phyloP scores from a whole-genome alignment of 768 basidiomycete genomes.

The Tricholoma saponaceum region DNA sequence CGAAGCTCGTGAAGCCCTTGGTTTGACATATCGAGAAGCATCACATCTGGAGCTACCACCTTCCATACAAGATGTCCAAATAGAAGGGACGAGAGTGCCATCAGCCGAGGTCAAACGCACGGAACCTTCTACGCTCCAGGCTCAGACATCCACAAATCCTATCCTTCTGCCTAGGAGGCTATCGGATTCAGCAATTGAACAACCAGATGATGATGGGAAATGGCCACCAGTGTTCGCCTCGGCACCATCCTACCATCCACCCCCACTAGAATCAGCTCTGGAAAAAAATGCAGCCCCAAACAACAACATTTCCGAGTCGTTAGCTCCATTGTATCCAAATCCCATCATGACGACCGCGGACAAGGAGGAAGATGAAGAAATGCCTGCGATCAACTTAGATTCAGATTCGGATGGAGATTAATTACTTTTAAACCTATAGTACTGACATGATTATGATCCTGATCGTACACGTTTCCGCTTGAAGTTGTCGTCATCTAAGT shows the following conservation, averaged over 20 bases:
- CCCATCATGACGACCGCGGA: not conserved
- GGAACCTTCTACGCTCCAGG: not conserved
- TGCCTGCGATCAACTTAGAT: slow-evolving; percentile 74
- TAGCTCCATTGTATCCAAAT: slow-evolving; percentile 1
- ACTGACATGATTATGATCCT: not conserved
- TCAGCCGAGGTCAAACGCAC: not conserved
- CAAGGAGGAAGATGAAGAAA: slow-evolving; percentile 53
- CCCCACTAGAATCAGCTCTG: not conserved
- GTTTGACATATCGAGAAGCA: slow-evolving; percentile 20
- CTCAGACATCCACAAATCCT: not conserved
- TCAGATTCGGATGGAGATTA: slow-evolving; percentile 71
- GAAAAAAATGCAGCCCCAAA: not conserved
- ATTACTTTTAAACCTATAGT: not conserved
- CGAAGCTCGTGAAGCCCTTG: slow-evolving; percentile 38
- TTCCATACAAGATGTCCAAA: slow-evolving; percentile 20
- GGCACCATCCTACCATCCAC: not conserved
- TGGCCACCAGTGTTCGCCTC: not conserved
- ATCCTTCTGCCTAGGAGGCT: not conserved
- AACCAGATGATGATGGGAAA: not conserved
- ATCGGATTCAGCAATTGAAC: not conserved
- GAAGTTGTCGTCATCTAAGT: slow-evolving; percentile 16
- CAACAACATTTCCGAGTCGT: not conserved
- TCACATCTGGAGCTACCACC: slow-evolving; percentile 1
- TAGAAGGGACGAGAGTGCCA: slow-evolving; percentile 14
- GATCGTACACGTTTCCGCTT: slow-evolving; percentile 33